Base-by-base conservation (phyloP, 2,329 filamentous ascomycete genomes). In the Fusarium mundagurra region DNA sequence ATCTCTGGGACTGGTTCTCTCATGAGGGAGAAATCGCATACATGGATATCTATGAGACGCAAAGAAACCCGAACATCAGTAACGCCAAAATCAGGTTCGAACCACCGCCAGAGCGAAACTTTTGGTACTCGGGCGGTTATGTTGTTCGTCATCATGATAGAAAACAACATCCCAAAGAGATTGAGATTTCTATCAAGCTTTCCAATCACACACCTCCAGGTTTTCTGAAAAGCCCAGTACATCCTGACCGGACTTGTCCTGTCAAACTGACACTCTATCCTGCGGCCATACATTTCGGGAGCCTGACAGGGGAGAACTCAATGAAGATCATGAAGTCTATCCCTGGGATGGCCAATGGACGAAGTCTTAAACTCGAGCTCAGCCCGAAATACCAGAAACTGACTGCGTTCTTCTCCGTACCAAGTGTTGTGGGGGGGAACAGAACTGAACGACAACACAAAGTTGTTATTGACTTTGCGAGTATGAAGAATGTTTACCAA, bases 201-300 rank as follows among this genome's bases (percentile, higher is more conserved):
- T 38, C 54, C 22, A 67, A 20, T 13, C n/a, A 54, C 5, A 17
- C 41, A 8, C 74, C 74, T 4, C 22, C 65, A 18, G 45, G 64
- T 5, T 79, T 70, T 62, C 29, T 78, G 14, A 58, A 55, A 45
- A 79, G 74, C 29, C 76, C 70, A 3, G 61, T 77, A 31, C 69
- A 61, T 22, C 48, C 54, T 16, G 74, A 74, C 8, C 71, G 76
- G 11, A 54, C 43, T 11, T 82, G 83, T 48, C 80, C 81, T 3
- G 67, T 78, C 29, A 78, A 77, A 27, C 81, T 88, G 80, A 84
- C 78, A 22, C 71, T 91, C 4, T 76, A 80, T 4, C 84, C 88
- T 6, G 75, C 79, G 3, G 83, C 82, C 1, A 77, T 95, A 4
- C 86, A 90, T 24, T 92, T 95, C 74, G 93, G 93, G 0, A 84